These are phyloP conservation scores for Verbascum thapsus DNA, from an alignment of 257 asterid genomes.

Conservation along the genomic window DNA sequence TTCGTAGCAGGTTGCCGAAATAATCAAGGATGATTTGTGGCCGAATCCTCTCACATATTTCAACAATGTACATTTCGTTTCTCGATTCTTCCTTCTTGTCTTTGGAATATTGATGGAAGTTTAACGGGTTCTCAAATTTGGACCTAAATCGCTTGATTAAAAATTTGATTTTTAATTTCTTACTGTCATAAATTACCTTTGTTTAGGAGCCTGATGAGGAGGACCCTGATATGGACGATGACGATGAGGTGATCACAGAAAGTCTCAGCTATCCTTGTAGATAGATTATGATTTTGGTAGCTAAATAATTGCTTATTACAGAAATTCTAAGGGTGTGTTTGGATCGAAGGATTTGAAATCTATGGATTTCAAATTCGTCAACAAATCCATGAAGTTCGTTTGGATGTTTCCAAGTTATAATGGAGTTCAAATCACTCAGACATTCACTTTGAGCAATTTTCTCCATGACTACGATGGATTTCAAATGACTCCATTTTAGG, in stretches of 20 bases:
- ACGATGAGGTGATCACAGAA: neutral
- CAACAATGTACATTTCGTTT: slow-evolving; percentile 37
- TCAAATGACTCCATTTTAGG: no score
- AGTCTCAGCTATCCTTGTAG: no score
- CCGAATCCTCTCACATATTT: slow-evolving; percentile 64
- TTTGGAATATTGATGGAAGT: neutral
- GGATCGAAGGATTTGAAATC: no score
- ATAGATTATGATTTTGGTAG: no score
- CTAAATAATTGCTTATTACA: no score
- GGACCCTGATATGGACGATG: slow-evolving; percentile 34
- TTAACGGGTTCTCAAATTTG: neutral
- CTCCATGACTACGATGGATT: no score
- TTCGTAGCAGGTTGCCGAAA: slow-evolving; percentile 51
- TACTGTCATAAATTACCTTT: neutral
- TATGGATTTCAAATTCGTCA: no score
- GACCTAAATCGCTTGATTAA: neutral
- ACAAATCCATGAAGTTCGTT: no score
- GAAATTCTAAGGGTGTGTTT: no score
- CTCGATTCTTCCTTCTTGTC: neutral
- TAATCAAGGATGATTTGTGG: slow-evolving; percentile 72
- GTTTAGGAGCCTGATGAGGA: slow-evolving; percentile 45
- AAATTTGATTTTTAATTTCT: neutral
- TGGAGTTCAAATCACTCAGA: no score
- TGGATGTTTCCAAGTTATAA: no score
- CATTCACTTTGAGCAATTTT: no score